Evolutionary conservation across 176 grass and related monocot species (phyloP).

Genomic region (Chrysopogon serrulatus): DNA sequence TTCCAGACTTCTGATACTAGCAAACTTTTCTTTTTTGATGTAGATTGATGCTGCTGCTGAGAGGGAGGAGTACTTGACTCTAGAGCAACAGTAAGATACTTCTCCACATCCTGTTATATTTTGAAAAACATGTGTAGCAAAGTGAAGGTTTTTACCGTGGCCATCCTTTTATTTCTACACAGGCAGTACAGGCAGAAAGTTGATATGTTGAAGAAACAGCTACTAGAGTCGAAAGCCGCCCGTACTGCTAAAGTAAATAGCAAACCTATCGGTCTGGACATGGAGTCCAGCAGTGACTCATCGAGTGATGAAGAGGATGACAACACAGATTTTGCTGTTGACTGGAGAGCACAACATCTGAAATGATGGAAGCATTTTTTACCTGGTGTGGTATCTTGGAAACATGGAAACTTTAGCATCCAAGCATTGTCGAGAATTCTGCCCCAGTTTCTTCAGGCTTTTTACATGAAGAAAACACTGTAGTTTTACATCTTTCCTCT

Average conservation of each 20-base stretch:
- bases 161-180: conserved; percentile 18
- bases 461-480: conserved; percentile 5
- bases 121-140: neutral
- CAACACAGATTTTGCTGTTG: conserved; percentile 42
- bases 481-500: neutral
- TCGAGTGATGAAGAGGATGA: conserved; percentile 45
- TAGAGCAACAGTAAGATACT: conserved; percentile 71
- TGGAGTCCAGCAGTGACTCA: conserved; percentile 43
- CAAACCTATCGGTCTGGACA: conserved; percentile 29
- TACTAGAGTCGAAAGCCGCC: conserved; percentile 30
- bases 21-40: conserved; percentile 11
- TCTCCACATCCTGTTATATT: neutral
- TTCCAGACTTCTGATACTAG: conserved; percentile 8
- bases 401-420: neutral
- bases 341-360: conserved; percentile 59
- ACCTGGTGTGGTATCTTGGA: neutral
- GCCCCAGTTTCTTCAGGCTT: neutral
- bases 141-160: neutral
- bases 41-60: conserved; percentile 97
- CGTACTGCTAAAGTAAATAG: conserved; percentile 34
- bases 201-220: conserved; percentile 54
- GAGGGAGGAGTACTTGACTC: conserved; percentile 68
- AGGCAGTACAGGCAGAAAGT: conserved; percentile 45
- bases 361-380: conserved; percentile 24
- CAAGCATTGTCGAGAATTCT: neutral